phyloP scores from a whole-genome alignment of 1,284 basidiomycete species.

The Rhodotorula sp. region DNA sequence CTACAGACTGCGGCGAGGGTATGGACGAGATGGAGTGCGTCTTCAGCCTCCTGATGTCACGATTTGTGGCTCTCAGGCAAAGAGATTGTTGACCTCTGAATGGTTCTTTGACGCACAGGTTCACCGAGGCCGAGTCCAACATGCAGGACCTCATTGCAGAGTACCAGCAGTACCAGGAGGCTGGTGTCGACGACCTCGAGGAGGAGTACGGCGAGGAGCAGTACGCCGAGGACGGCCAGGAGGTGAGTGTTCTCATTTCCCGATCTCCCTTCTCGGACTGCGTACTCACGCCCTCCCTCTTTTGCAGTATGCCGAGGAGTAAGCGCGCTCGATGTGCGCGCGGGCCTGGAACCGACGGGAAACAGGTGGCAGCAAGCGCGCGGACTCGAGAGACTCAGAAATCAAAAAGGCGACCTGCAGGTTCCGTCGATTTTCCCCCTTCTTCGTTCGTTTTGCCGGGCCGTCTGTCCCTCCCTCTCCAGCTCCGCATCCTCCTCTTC shows the following conservation, averaged over 20 bases:
- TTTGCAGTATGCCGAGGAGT: slow-evolving; percentile 15
- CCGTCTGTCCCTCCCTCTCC: not conserved
- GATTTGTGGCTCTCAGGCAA: not conserved
- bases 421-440: not conserved
- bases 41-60: not conserved
- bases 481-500: too few relatives aligned
- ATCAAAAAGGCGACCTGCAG: not conserved
- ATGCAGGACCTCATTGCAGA: slow-evolving; percentile 70
- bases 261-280: too few relatives aligned
- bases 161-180: slow-evolving; percentile 59
- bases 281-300: not conserved
- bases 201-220: slow-evolving; percentile 35
- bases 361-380: not conserved
- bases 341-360: not conserved
- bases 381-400: not conserved
- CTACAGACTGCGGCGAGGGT: slow-evolving; percentile 71
- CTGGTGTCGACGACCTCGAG: slow-evolving; percentile 52
- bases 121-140: slow-evolving; percentile 65
- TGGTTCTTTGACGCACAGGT: slow-evolving; percentile 11
- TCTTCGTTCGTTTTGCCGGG: not conserved
- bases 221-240: slow-evolving; percentile 25
- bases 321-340: not conserved
- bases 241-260: slow-evolving; percentile 19
- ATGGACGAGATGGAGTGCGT: slow-evolving; percentile 88
- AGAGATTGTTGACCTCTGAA: slow-evolving; percentile 1